phyloP scores from a whole-genome alignment of 2,329 filamentous ascomycete genomes.

The Microdochium nivale region DNA sequence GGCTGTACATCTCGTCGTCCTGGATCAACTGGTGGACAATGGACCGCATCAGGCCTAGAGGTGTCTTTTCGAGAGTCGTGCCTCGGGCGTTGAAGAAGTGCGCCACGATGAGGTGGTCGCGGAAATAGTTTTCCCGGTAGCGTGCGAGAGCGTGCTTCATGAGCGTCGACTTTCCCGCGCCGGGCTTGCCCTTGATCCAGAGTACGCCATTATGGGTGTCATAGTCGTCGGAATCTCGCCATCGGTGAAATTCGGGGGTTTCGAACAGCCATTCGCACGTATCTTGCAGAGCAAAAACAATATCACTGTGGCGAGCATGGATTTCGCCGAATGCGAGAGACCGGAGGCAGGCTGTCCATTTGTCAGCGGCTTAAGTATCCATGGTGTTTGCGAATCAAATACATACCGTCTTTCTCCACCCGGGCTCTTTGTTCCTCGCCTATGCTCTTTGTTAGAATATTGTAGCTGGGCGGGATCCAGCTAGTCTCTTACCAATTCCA shows the following conservation, averaged over 20 bases:
- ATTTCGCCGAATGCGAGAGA: slow-evolving; percentile 8
- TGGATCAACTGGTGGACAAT: slow-evolving; percentile 10
- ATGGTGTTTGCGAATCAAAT: too few species aligned
- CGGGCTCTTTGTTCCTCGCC: too few species aligned
- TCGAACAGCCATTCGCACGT: slow-evolving; percentile 16
- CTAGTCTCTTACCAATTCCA: too few species aligned
- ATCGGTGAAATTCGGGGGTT: slow-evolving; percentile 8
- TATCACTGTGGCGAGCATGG: slow-evolving; percentile 8
- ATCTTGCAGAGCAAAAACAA: slow-evolving; percentile 3
- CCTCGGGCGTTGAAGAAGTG: slow-evolving; percentile 15
- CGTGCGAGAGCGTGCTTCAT: slow-evolving; percentile 10
- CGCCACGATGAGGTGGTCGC: slow-evolving; percentile 3
- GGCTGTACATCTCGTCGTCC: background rate
- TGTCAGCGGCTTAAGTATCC: too few species aligned
- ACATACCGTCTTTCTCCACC: too few species aligned
- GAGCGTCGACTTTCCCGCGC: slow-evolving; percentile 15
- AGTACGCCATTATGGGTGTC: slow-evolving; percentile 11
- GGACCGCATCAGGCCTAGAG: slow-evolving; percentile 10
- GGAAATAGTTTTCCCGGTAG: slow-evolving; percentile 1
- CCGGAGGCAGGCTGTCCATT: slow-evolving; percentile 1
- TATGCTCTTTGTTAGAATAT: too few species aligned
- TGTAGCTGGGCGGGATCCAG: too few species aligned
- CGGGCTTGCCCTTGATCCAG: slow-evolving; percentile 20
- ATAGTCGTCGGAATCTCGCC: slow-evolving; percentile 5
- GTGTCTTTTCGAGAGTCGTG: slow-evolving; percentile 9